These are phyloP conservation scores for Aegilops tauschii DNA, from an alignment of 176 grass and related monocot species.

Conservation along the genomic window DNA sequence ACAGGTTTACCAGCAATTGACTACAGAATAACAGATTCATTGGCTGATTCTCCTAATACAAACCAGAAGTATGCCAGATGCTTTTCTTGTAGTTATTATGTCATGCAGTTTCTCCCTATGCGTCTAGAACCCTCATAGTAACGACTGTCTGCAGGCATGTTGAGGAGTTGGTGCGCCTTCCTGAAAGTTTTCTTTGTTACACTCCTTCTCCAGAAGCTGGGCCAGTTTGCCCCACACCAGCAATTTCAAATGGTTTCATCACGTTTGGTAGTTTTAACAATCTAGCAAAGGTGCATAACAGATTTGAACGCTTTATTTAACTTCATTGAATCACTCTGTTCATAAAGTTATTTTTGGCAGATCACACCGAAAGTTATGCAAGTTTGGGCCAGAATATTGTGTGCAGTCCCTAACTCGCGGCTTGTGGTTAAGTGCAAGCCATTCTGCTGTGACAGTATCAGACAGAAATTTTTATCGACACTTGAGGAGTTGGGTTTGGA, in stretches of 20 bases:
- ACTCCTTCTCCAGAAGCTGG: slow-evolving; percentile 98
- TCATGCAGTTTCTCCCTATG: slow-evolving; percentile 2
- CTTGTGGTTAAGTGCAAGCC: slow-evolving; percentile 98
- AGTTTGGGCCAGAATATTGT: slow-evolving; percentile 94
- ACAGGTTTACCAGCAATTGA: slow-evolving; percentile 98
- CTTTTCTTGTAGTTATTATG: background rate
- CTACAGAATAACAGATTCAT: slow-evolving; percentile 86
- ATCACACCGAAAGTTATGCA: slow-evolving; percentile 92
- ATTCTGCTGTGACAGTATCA: slow-evolving; percentile 90
- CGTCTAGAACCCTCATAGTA: slow-evolving; percentile 25
- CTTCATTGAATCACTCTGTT: slow-evolving; percentile 14
- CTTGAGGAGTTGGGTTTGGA: slow-evolving; percentile 86
- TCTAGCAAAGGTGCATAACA: slow-evolving; percentile 82
- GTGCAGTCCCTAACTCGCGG: slow-evolving; percentile 84
- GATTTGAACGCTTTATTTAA: background rate
- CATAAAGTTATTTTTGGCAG: slow-evolving; percentile 39
- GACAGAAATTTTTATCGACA: slow-evolving; percentile 84
- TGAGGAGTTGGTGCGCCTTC: slow-evolving; percentile 88
- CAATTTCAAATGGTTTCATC: slow-evolving; percentile 89
- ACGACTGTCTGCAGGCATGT: slow-evolving; percentile 61
- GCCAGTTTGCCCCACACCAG: slow-evolving; percentile 74
- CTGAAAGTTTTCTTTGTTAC: slow-evolving; percentile 94
- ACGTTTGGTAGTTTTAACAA: slow-evolving; percentile 99
- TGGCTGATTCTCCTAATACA: slow-evolving; percentile 73
- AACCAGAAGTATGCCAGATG: slow-evolving; percentile 67